phyloP scores from a whole-genome alignment of 352 stramenopile species.

The Globisporangium sylvaticum region DNA sequence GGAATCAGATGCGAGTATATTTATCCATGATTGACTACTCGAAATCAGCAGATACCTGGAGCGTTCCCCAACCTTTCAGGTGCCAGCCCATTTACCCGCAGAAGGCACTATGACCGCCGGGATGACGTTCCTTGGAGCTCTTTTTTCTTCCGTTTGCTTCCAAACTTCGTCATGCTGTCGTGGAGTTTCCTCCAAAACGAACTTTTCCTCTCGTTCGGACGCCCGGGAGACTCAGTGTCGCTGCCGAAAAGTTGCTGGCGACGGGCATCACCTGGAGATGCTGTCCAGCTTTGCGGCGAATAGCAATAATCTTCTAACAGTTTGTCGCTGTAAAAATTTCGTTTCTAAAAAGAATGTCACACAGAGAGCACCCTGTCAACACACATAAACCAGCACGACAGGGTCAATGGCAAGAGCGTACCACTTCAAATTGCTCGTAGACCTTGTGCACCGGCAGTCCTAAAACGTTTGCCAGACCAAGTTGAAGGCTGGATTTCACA shows the following conservation, averaged over 20 bases:
- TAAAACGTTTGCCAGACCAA: constrained; percentile 70
- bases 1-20: background rate
- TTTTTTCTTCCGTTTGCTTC: constrained; percentile 55
- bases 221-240: constrained; percentile 46
- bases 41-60: background rate
- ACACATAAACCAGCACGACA: background rate
- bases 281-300: constrained; percentile 81
- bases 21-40: background rate
- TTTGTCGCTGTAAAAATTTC: constrained; percentile 74
- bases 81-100: background rate
- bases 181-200: constrained; percentile 82
- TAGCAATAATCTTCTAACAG: constrained; percentile 80
- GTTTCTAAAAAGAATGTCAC: constrained; percentile 44
- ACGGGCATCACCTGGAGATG: constrained; percentile 59
- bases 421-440: constrained; percentile 76
- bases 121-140: constrained; percentile 4
- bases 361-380: background rate
- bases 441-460: constrained; percentile 60
- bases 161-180: constrained; percentile 62
- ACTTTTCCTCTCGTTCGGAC: constrained; percentile 23
- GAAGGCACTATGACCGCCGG: background rate
- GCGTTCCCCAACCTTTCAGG: background rate
- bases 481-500: constrained; percentile 45
- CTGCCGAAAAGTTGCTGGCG: constrained; percentile 72
- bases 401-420: constrained; percentile 15